Evolutionary conservation across 2,329 filamentous ascomycete species (phyloP).

Genomic region (Pseudopyrenochaeta lycopersici): DNA sequence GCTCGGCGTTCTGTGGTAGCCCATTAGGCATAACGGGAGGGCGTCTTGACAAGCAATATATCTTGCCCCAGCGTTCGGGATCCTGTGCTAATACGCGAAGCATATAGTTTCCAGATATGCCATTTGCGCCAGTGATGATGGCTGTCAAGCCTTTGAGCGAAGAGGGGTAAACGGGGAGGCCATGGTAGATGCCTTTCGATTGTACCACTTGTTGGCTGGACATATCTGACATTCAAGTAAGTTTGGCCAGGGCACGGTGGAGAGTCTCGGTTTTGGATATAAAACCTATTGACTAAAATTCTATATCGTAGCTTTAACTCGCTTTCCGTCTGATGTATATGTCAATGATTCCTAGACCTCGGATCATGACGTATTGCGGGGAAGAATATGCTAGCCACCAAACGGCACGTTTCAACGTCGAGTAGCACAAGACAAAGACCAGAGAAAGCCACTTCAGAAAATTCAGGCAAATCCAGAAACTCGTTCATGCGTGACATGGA

Average conservation of each 20-base stretch:
- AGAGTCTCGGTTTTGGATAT: neutral
- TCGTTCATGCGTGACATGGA: too few species aligned
- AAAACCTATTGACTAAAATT: too few species aligned
- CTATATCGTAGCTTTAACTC: too few species aligned
- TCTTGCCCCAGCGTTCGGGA: conserved; percentile 61
- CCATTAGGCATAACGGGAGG: conserved; percentile 54
- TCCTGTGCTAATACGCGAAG: conserved; percentile 58
- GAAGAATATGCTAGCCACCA: conserved; percentile 1
- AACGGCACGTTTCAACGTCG: neutral
- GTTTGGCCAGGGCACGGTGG: neutral
- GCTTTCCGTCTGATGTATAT: neutral
- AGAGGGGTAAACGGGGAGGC: conserved; percentile 57
- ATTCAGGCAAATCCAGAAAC: too few species aligned
- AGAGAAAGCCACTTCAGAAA: neutral
- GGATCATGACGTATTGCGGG: conserved; percentile 30
- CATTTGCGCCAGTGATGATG: conserved; percentile 64
- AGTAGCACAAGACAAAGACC: neutral
- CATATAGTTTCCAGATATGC: conserved; percentile 63
- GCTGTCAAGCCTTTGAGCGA: conserved; percentile 57
- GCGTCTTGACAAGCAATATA: conserved; percentile 60
- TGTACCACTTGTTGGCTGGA: conserved; percentile 35
- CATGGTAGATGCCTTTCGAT: conserved; percentile 58
- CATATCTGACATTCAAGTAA: conserved; percentile 16
- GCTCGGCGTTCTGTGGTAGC: conserved; percentile 50
- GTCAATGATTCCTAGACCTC: conserved; percentile 8